phyloP scores from a whole-genome alignment of 768 basidiomycete species.

The Lepiota subincarnata region DNA sequence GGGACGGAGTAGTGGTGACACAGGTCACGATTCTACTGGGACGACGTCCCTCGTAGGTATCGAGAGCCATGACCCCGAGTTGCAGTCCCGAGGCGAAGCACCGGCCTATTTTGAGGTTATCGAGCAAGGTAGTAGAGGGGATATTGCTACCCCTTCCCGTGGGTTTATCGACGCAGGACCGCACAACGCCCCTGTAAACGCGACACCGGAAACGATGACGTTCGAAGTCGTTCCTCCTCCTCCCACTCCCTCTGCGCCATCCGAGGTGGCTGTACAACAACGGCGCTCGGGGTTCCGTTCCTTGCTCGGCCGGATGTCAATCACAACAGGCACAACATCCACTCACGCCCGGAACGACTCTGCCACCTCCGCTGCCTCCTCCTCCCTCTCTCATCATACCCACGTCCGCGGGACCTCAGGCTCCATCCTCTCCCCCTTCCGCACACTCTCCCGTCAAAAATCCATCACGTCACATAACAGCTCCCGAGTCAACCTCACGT shows the following conservation, averaged over 20 bases:
- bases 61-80: slow-evolving; percentile 19
- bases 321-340: slow-evolving; percentile 18
- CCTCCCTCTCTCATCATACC: slow-evolving; percentile 14
- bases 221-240: background rate
- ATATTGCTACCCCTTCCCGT: background rate
- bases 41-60: slow-evolving; percentile 24
- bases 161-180: background rate
- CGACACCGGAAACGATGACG: background rate
- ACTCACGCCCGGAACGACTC: slow-evolving; percentile 30
- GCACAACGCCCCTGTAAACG: background rate
- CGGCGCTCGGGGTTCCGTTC: slow-evolving; percentile 46
- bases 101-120: slow-evolving; percentile 67
- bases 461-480: slow-evolving; percentile 35
- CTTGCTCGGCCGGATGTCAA: slow-evolving; percentile 38
- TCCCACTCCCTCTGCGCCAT: background rate
- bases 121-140: slow-evolving; percentile 9
- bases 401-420: slow-evolving; percentile 36
- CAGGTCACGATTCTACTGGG: slow-evolving; percentile 30
- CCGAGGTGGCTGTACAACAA: slow-evolving; percentile 19
- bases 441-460: slow-evolving; percentile 46
- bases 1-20: slow-evolving; percentile 18
- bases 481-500: slow-evolving; percentile 37
- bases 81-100: slow-evolving; percentile 49
- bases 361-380: slow-evolving; percentile 18
- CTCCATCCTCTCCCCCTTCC: slow-evolving; percentile 28